phyloP scores from a whole-genome alignment of 768 basidiomycete genomes.

The Royoungia palumana region DNA sequence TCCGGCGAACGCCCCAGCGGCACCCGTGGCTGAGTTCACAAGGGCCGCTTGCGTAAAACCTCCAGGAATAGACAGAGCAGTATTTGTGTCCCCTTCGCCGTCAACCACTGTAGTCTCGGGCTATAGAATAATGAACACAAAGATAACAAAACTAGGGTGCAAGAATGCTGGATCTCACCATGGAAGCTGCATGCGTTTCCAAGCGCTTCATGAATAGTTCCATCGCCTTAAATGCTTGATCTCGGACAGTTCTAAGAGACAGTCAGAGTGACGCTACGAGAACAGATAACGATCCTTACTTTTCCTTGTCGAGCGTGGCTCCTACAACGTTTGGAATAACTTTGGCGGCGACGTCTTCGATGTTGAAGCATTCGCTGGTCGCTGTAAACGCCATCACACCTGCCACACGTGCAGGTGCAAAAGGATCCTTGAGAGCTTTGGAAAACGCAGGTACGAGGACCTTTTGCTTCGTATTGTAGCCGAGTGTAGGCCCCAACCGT shows the following conservation, averaged over 20 bases:
- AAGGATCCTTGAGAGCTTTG: slow-evolving; percentile 83
- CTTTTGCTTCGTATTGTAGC: slow-evolving; percentile 88
- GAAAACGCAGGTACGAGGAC: slow-evolving; percentile 96
- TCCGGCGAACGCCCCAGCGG: slow-evolving; percentile 87
- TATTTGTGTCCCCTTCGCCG: slow-evolving; percentile 33
- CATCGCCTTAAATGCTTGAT: slow-evolving; percentile 93
- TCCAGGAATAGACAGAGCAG: slow-evolving; percentile 28
- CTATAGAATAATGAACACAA: slow-evolving; percentile 30
- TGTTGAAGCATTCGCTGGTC: slow-evolving; percentile 83
- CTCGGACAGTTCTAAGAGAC: slow-evolving; percentile 72
- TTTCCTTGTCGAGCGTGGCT: slow-evolving; percentile 86
- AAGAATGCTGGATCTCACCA: slow-evolving; percentile 54
- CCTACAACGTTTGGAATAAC: slow-evolving; percentile 85
- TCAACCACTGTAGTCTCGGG: slow-evolving; percentile 51
- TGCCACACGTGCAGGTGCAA: slow-evolving; percentile 90
- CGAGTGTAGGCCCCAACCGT: slow-evolving; percentile 79
- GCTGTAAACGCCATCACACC: slow-evolving; percentile 96
- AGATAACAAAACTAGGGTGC: neutral
- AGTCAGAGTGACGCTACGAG: neutral
- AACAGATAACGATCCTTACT: slow-evolving; percentile 46
- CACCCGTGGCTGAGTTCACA: slow-evolving; percentile 85
- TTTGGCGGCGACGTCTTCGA: slow-evolving; percentile 83
- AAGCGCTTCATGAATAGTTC: slow-evolving; percentile 83
- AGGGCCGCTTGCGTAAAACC: slow-evolving; percentile 38
- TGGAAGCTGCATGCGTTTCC: slow-evolving; percentile 70